Evolutionary conservation across 768 basidiomycete species (phyloP), one percentile per base, ranked within the genome.

Genomic region (Boletus edulis): DNA sequence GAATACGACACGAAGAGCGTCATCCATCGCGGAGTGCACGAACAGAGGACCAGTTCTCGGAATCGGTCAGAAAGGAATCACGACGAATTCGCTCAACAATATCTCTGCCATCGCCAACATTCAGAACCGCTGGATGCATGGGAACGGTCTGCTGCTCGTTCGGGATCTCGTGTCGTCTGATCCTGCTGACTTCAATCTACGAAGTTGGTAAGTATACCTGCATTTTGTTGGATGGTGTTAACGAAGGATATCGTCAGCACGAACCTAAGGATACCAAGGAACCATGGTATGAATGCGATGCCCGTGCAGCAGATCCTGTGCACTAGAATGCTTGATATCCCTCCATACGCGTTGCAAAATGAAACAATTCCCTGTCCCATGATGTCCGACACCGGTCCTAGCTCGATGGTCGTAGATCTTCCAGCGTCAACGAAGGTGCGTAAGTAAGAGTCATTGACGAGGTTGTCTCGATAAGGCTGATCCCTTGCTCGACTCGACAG

Each of bases 171-270:
- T 63, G 12, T 5, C 58, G n/a, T 55, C 53, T 2, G 54, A 58
- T 47, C 62, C 56, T 15, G 46, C 52, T 6, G 56, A 65, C 42
- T 65, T 64, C 32, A 54, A 55, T 18, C 51, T 62, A 10, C 63
- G 60, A 22, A 32, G 41, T 29, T 62, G 63, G 63, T 53, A 3
- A 46, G 54, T 11, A 10, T 14, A 17, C 12, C 13, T 22, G 24
- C n/a, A 0, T 35, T 39, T 40, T 9, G 20, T 39, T 42, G 15
- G 18, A 11, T 24, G 24, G n/a, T 12, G 15, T 11, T 39, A 24
- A 65, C 6, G 17, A 17, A 20, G 24, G 13, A 43, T 4, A 1
- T 51, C 14, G 2, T 46, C 12, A 62, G 64, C 43, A 53, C 49
- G 40, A 55, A 49, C 40, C 14, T 40, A 43, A 46, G 31, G 11